Conservation (phyloP, 768 basidiomycete genomes). For the Suillus subaureus region DNA sequence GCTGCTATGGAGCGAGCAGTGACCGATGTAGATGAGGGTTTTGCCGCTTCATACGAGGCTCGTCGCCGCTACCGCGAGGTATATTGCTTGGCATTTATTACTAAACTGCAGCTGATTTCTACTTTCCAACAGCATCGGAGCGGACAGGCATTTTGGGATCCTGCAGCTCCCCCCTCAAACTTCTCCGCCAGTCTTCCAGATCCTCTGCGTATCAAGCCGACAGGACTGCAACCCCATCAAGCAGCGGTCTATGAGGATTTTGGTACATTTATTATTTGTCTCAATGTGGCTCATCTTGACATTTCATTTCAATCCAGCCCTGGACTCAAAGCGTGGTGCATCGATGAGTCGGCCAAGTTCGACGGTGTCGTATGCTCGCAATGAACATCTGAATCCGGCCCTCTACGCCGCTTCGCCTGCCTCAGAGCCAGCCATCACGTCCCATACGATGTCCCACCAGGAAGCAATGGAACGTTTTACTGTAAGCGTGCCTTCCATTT, state of each 20-base stretch:
- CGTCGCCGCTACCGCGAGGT: constrained; percentile 89
- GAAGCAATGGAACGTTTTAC: constrained; percentile 90
- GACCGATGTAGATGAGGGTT: constrained; percentile 89
- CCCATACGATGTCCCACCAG: constrained; percentile 59
- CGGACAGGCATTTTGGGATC: constrained; percentile 89
- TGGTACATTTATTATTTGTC: constrained; percentile 43
- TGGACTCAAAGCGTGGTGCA: constrained; percentile 57
- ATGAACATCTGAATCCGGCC: constrained; percentile 42
- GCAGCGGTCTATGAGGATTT: constrained; percentile 95
- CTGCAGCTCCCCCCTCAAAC: constrained; percentile 66
- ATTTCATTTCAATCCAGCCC: constrained; percentile 35
- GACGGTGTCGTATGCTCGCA: constrained; percentile 63
- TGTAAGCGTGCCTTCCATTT: constrained; percentile 43
- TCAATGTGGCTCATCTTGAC: constrained; percentile 2
- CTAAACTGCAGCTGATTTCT: constrained; percentile 4
- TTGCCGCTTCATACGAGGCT: constrained; percentile 77
- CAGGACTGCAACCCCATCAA: constrained; percentile 82
- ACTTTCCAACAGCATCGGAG: constrained; percentile 52
- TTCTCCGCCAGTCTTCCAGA: constrained; percentile 82
- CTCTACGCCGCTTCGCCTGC: constrained; percentile 65
- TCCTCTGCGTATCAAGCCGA: constrained; percentile 80
- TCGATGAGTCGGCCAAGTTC: constrained; percentile 67
- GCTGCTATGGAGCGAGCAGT: constrained; percentile 97
- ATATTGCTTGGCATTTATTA: constrained; percentile 19
- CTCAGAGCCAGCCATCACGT: constrained; percentile 51